Conservation (phyloP, 352 stramenopile species). For the Phytophthora nicotianae region DNA sequence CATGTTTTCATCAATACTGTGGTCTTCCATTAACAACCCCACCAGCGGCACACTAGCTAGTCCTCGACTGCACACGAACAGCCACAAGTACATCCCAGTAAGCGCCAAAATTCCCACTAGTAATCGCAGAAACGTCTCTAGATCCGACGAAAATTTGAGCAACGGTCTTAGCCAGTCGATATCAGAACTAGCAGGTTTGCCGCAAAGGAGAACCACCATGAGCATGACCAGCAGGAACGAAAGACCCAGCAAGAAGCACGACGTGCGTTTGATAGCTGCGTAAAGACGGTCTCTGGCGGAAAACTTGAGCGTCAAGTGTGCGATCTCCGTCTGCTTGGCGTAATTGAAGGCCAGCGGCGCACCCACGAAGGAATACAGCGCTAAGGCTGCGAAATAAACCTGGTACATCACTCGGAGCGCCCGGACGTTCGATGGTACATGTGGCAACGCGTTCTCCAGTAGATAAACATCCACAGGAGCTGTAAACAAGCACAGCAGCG, state of each 20-base stretch:
- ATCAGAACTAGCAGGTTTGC: conserved; percentile 75
- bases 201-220: conserved; percentile 74
- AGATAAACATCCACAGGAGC: conserved; percentile 82
- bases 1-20: conserved; percentile 68
- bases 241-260: conserved; percentile 76
- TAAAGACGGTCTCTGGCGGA: conserved; percentile 52
- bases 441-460: conserved; percentile 68
- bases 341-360: conserved; percentile 85
- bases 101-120: conserved; percentile 77
- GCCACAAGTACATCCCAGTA: conserved; percentile 79
- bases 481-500: conserved; percentile 79
- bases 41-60: conserved; percentile 78
- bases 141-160: conserved; percentile 74
- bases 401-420: conserved; percentile 71
- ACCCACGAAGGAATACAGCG: conserved; percentile 69
- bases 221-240: conserved; percentile 68
- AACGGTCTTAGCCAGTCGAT: conserved; percentile 87
- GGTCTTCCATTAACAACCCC: conserved; percentile 79
- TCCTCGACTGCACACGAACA: conserved; percentile 70
- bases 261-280: conserved; percentile 73
- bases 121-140: conserved; percentile 74
- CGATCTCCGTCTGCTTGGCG: conserved; percentile 83
- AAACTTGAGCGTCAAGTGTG: conserved; percentile 80
- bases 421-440: conserved; percentile 58
- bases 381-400: conserved; percentile 69